phyloP scores from a whole-genome alignment of 805 yeast species.

The Kodamaea restingae region DNA sequence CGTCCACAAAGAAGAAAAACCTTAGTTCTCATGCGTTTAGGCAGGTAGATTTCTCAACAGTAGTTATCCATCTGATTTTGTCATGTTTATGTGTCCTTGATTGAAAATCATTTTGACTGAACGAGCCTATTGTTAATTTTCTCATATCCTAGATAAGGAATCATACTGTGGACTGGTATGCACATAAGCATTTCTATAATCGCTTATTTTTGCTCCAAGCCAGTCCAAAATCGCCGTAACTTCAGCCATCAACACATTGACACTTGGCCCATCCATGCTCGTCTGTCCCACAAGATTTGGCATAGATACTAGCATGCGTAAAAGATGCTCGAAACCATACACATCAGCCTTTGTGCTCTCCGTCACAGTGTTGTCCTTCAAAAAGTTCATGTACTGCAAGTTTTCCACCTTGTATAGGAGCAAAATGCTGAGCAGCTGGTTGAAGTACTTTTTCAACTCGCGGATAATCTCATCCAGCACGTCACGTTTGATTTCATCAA shows the following conservation, averaged over 20 bases:
- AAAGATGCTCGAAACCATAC: constrained; percentile 80
- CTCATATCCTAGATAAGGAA: constrained; percentile 24
- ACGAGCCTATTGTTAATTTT: too few species aligned
- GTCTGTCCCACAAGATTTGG: constrained; percentile 83
- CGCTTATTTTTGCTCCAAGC: constrained; percentile 42
- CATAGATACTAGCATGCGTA: constrained; percentile 69
- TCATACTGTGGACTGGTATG: constrained; percentile 39
- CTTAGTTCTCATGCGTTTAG: too few species aligned
- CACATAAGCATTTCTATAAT: constrained; percentile 33
- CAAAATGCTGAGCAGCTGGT: constrained; percentile 63
- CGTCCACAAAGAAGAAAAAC: too few species aligned
- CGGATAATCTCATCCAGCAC: constrained; percentile 60
- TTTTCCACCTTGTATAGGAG: constrained; percentile 75
- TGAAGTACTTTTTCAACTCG: constrained; percentile 73
- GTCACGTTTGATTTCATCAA: constrained; percentile 13
- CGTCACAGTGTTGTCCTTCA: constrained; percentile 28
- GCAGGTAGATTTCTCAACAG: too few species aligned
- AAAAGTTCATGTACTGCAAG: constrained; percentile 59
- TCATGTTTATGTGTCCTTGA: too few species aligned
- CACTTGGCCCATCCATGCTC: constrained; percentile 73
- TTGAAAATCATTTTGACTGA: too few species aligned
- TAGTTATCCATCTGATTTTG: too few species aligned
- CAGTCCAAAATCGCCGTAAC: constrained; percentile 52
- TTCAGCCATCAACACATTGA: constrained; percentile 44
- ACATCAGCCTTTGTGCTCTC: constrained; percentile 21